These are phyloP conservation scores for Erysimum pusillum DNA, from an alignment of 441 rosid genomes.

Conservation along the genomic window DNA sequence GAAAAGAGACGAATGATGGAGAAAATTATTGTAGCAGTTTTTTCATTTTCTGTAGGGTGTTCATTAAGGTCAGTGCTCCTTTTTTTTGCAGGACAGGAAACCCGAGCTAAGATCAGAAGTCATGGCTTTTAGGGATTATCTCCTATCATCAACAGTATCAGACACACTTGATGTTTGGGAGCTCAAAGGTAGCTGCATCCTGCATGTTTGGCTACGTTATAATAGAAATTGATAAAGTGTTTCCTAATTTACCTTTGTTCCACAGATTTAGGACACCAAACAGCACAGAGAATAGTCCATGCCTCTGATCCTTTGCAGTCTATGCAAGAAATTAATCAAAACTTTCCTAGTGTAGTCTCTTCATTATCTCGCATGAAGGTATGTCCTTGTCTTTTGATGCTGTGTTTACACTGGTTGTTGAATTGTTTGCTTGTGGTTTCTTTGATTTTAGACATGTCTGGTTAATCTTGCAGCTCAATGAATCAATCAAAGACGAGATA, in stretches of 20 bases:
- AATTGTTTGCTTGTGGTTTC: slow-evolving; percentile 31
- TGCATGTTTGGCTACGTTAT: slow-evolving; percentile 34
- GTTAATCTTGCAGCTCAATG: slow-evolving; percentile 73
- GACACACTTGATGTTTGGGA: slow-evolving; percentile 99
- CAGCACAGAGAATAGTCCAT: slow-evolving; percentile 96
- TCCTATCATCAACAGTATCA: slow-evolving; percentile 89
- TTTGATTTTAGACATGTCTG: slow-evolving; percentile 28
- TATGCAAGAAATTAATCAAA: slow-evolving; percentile 98
- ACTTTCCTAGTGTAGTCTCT: slow-evolving; percentile 97
- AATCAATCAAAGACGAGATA: slow-evolving; percentile 94
- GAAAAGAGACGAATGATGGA: slow-evolving; percentile 33
- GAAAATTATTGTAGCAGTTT: slow-evolving; percentile 19
- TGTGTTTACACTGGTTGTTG: slow-evolving; percentile 22
- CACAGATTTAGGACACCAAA: slow-evolving; percentile 99
- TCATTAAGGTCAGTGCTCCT: slow-evolving; percentile 33
- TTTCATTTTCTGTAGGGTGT: slow-evolving; percentile 34
- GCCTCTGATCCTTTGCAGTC: slow-evolving; percentile 96
- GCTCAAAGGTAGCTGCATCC: slow-evolving; percentile 74
- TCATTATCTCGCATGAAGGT: slow-evolving; percentile 99
- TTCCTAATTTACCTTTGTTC: slow-evolving; percentile 40
- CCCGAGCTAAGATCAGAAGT: slow-evolving; percentile 94
- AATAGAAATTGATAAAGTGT: background rate
- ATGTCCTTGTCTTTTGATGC: slow-evolving; percentile 33
- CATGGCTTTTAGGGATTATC: slow-evolving; percentile 94
- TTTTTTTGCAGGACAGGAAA: slow-evolving; percentile 78